Conservation (phyloP, 2,329 filamentous ascomycete species). For the Emydomyces testavorans region DNA sequence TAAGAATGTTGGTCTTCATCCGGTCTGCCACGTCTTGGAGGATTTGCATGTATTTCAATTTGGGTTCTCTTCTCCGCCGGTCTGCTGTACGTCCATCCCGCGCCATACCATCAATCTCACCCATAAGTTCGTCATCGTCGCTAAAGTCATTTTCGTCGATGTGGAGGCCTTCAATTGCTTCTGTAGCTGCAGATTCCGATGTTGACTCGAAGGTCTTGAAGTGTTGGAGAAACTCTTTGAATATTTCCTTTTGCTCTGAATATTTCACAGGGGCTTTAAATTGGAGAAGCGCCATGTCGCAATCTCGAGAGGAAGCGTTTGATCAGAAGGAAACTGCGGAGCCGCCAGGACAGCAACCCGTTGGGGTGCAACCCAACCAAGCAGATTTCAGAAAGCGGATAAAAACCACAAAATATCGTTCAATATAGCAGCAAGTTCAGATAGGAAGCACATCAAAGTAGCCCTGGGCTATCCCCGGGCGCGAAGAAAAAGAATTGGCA, state of each 20-base stretch:
- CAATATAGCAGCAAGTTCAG: too few species aligned
- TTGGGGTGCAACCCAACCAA: too few species aligned
- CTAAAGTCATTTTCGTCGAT: constrained; percentile 77
- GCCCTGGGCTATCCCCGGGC: not conserved
- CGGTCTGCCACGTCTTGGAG: constrained; percentile 81
- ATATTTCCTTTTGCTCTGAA: constrained; percentile 63
- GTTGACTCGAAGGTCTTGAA: constrained; percentile 68
- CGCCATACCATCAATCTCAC: constrained; percentile 52
- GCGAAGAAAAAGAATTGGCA: constrained; percentile 8
- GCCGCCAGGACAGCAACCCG: too few species aligned
- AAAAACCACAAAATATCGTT: too few species aligned
- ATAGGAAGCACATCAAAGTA: too few species aligned
- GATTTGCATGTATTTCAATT: constrained; percentile 77
- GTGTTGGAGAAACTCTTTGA: constrained; percentile 74
- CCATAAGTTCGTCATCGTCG: constrained; percentile 89
- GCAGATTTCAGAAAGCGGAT: too few species aligned
- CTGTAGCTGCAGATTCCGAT: constrained; percentile 56
- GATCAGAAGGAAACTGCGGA: not conserved
- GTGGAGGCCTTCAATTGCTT: constrained; percentile 71
- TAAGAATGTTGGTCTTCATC: constrained; percentile 60
- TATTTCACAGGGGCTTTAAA: constrained; percentile 75
- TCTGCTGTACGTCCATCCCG: constrained; percentile 33
- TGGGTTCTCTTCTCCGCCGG: constrained; percentile 45
- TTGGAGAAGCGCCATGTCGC: constrained; percentile 71
- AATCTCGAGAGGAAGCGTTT: not conserved